Evolutionary conservation across 108 stramenopile genomes (phyloP), one percentile per base, ranked within the genome.

Genomic region (Cyclotella distinguenda): DNA sequence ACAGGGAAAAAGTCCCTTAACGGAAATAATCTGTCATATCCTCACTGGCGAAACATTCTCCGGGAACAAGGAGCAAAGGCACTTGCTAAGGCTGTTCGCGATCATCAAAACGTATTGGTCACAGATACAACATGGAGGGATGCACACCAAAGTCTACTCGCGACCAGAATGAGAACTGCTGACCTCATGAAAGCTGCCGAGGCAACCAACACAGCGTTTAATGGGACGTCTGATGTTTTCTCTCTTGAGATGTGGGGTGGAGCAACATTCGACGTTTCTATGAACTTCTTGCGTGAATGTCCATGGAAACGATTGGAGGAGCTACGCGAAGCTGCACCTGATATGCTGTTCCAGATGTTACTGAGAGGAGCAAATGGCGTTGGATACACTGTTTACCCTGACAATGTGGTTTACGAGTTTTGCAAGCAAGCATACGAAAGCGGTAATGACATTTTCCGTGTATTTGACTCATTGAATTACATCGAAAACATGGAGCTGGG

Each of bases 61-160:
- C 78, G 84, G 34, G 72, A 82, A 62, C 62, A 83, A 65, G 97
- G 97, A 5, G 85, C 95, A 13, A 77, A 79, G 44, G 95, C 86
- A 18, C 95, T 95, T 60, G 97, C 97, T 23, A 83, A 84, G 57
- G 90, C 91, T 25, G 95, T 97, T 16, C 80, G 97, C 10, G 61
- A 49, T 18, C 78, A 95, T 72, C 64, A 92, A 22, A 91, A 91
- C n/a, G 68, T 92, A 38, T 59, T 98, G 18, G 47, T 98, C 22
- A 98, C 95, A 10, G 97, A 98, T 79, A 98, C 97, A 4, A 98
- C 97, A n/a, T 94, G 91, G 96, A 83, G 97, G 27, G 97, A 98
- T 80, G 96, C 97, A 1, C 97, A 98, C 67, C 97, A 98, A 69
- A 91, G 89, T 12, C 84, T 98, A 10, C 74, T 98, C 32, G 97